phyloP scores from a whole-genome alignment of 2,329 filamentous ascomycete genomes.

The Fonsecaea multimorphosa region DNA sequence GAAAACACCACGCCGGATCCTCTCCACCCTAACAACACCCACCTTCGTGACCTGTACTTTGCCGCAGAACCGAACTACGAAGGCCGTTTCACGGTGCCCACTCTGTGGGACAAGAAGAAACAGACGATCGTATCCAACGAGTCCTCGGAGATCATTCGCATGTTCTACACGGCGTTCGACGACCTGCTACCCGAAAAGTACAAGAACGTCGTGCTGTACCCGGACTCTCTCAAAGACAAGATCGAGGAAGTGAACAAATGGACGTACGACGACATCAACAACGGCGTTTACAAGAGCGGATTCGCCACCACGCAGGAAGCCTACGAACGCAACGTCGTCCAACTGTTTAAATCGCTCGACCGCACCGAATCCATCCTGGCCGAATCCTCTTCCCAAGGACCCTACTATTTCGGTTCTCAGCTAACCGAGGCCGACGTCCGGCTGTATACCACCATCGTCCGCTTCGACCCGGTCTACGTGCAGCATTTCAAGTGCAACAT shows the following conservation, averaged over 20 bases:
- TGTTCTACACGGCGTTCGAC: slow-evolving; percentile 85
- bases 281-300: slow-evolving; percentile 65
- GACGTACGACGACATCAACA: slow-evolving; percentile 71
- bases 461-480: slow-evolving; percentile 79
- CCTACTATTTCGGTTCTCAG: slow-evolving; percentile 75
- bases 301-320: slow-evolving; percentile 84
- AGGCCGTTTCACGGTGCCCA: slow-evolving; percentile 86
- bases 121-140: slow-evolving; percentile 88
- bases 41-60: slow-evolving; percentile 83
- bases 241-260: slow-evolving; percentile 82
- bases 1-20: slow-evolving; percentile 60
- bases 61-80: slow-evolving; percentile 71
- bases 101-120: slow-evolving; percentile 73
- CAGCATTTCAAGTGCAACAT: slow-evolving; percentile 85
- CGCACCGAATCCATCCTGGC: slow-evolving; percentile 73
- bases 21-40: slow-evolving; percentile 70
- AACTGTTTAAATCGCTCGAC: slow-evolving; percentile 79
- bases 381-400: slow-evolving; percentile 49
- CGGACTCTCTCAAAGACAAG: slow-evolving; percentile 63
- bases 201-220: slow-evolving; percentile 68
- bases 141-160: slow-evolving; percentile 86
- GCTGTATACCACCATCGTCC: slow-evolving; percentile 73
- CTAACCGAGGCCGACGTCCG: slow-evolving; percentile 85
- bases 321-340: slow-evolving; percentile 75
- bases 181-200: slow-evolving; percentile 66